phyloP scores from a whole-genome alignment of 1,284 basidiomycete genomes.

The Apiotrichum gamsii region DNA sequence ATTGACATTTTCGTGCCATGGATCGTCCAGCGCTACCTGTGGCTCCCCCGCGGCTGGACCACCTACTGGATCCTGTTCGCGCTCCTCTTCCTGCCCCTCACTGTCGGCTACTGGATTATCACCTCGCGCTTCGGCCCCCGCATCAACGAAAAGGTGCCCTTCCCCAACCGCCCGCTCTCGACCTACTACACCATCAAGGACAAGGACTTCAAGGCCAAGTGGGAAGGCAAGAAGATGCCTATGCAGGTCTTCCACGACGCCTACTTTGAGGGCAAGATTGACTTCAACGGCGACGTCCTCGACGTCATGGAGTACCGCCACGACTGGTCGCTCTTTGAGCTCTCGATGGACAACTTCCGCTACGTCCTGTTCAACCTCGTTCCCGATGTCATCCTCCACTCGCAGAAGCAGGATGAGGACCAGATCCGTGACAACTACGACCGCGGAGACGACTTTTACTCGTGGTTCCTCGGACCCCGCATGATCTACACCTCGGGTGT shows the following conservation, averaged over 20 bases:
- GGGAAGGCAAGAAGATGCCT: constrained; percentile 81
- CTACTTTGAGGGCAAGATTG: constrained; percentile 93
- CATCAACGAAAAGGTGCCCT: constrained; percentile 75
- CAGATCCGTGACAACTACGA: constrained; percentile 97
- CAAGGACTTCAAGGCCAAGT: constrained; percentile 67
- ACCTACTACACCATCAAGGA: constrained; percentile 91
- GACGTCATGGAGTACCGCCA: constrained; percentile 90
- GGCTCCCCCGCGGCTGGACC: constrained; percentile 64
- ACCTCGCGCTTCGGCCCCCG: constrained; percentile 76
- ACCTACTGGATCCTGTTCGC: constrained; percentile 63
- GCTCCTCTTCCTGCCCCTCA: constrained; percentile 68
- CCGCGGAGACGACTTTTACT: constrained; percentile 91
- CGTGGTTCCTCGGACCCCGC: constrained; percentile 56
- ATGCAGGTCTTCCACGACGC: constrained; percentile 98
- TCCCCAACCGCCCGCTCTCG: constrained; percentile 81
- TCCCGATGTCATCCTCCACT: constrained; percentile 89
- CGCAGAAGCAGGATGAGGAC: constrained; percentile 83
- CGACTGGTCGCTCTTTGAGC: constrained; percentile 87
- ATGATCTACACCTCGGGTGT: constrained; percentile 90
- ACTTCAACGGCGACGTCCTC: constrained; percentile 94
- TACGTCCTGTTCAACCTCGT: constrained; percentile 84
- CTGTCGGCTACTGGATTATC: constrained; percentile 83
- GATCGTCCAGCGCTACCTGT: constrained; percentile 69
- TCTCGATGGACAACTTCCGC: constrained; percentile 66
- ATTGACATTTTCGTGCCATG: constrained; percentile 72